A percentile compares a stretch with the other conserved stretches of the same genome.
Conservation (phyloP, 495 filamentous ascomycete species). For the Podospora pseudoanserina region DNA sequence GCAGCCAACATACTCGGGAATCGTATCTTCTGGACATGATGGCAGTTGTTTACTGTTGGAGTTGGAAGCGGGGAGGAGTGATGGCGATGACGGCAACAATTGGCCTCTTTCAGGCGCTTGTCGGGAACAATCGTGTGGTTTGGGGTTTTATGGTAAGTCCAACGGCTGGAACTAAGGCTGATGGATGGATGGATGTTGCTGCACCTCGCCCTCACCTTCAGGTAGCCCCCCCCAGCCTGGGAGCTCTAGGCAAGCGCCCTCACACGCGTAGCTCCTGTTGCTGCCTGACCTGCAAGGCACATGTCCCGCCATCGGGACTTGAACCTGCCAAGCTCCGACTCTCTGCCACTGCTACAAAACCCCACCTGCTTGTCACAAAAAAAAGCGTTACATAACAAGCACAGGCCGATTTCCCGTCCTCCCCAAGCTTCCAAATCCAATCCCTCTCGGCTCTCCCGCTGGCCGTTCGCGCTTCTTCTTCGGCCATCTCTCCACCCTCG, state of each 20-base stretch:
- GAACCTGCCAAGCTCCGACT: conserved; percentile 10
- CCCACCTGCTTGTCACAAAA: not conserved
- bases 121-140: not conserved
- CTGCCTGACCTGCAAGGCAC: conserved; percentile 24
- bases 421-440: not conserved
- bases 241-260: conserved; percentile 40
- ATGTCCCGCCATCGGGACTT: not conserved
- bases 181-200: conserved; percentile 22
- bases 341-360: not conserved
- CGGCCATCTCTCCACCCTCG: conserved; percentile 15
- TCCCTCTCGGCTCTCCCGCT: not conserved
- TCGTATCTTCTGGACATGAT: conserved; percentile 97
- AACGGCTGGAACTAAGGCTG: conserved; percentile 16
- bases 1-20: conserved; percentile 69
- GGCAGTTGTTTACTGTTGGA: conserved; percentile 13
- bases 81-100: not conserved
- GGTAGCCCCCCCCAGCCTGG: conserved; percentile 7
- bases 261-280: conserved; percentile 35
- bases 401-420: conserved; percentile 5
- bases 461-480: not conserved
- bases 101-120: not conserved
- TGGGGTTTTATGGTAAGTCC: not conserved
- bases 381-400: not conserved
- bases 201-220: conserved; percentile 2
- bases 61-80: not conserved